Evolutionary conservation across 306 rosid species (phyloP), one percentile per base, ranked within the genome.

Genomic region (Prunus fruticosa): DNA sequence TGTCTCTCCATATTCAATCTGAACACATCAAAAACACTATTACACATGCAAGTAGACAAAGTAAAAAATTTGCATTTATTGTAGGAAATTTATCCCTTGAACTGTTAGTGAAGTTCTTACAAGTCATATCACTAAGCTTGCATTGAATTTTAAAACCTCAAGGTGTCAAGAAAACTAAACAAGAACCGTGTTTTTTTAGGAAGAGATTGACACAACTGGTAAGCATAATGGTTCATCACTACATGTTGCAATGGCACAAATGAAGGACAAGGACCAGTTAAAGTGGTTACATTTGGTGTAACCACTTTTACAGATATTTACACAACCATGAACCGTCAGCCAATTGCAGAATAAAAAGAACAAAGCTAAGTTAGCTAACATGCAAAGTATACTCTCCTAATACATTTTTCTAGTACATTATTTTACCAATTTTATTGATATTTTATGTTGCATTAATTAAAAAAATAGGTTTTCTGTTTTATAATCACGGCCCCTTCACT

Each of bases 1-100:
- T 12, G 99, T 89, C 96, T 95, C 99, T 1, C 97, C 97, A 68
- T 78, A 89, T 78, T 89, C 97, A 90, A 95, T 88, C 99, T 95
- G 88, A 72, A 82, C 69, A 76, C 73, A 77, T 65, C 16, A 78
- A 78, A 72, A 71, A 79, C 61, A 65, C 50, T 43, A 78, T 73
- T 71, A 22, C 18, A 41, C 45, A 23, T 34, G 51, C 38, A 72
- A 57, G n/a, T 30, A 54, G 43, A 69, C 32, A 54, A 5, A 62
- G 41, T 6, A 22, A 71, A n/a, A 32, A n/a, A 19, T 19, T 50
- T 53, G 30, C 12, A 71, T 4, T 41, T 23, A 67, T 53, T 5
- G 46, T 6, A 23, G 56, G 23, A 18, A 64, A 72, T 38, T 38
- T 16, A 34, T 34, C 41, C 13, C 5, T 4, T 38, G 14, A 15